Conservation (phyloP, 1,284 basidiomycete genomes). For the Trametes sp. region DNA sequence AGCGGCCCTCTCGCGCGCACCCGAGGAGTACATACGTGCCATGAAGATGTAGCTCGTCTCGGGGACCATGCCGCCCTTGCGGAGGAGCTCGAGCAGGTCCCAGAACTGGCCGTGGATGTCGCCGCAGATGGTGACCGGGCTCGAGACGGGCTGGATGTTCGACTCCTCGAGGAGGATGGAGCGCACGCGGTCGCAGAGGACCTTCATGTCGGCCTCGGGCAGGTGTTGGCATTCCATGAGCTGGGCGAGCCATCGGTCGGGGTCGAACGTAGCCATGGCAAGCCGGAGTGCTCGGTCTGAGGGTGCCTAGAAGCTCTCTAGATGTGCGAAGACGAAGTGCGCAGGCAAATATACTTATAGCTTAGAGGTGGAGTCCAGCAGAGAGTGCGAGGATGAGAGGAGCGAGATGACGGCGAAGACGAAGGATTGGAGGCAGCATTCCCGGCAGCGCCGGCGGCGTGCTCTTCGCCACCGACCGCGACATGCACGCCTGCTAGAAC, state of each 20-base stretch:
- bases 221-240: conserved; percentile 88
- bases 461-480: conserved; percentile 6
- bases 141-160: conserved; percentile 93
- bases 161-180: conserved; percentile 91
- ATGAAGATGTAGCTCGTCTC: conserved; percentile 98
- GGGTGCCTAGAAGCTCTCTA: no score
- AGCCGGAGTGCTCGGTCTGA: no score
- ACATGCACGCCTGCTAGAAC: conserved; percentile 11
- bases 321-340: no score
- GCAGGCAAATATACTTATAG: no score
- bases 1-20: conserved; percentile 30
- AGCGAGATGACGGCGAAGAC: conserved; percentile 2
- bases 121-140: conserved; percentile 92
- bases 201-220: conserved; percentile 91
- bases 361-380: not conserved
- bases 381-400: not conserved
- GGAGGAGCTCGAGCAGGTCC: conserved; percentile 91
- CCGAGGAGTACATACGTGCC: conserved; percentile 71
- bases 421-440: not conserved
- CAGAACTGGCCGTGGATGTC: conserved; percentile 98
- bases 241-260: conserved; percentile 80
- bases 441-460: conserved; percentile 10
- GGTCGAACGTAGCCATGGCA: conserved; percentile 54
- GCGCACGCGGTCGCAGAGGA: conserved; percentile 87
- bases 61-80: conserved; percentile 89